Evolutionary conservation across 805 yeast genomes (phyloP).

Genomic region (Ogataea chonburiensis): DNA sequence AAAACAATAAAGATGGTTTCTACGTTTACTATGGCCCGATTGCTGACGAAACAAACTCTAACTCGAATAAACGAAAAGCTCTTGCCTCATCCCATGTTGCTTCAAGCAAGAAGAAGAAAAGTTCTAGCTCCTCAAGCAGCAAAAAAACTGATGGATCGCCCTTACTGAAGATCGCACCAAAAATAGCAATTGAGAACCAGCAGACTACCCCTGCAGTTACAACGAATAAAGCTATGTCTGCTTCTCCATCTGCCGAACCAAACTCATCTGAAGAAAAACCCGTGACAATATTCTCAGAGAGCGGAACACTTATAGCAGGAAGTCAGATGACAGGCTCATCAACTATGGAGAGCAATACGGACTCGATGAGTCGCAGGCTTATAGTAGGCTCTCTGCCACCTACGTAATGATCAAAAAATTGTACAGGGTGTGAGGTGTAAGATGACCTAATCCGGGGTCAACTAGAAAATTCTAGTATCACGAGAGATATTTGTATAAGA

Average conservation of each 20-base stretch:
- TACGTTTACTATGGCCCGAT: slow-evolving; percentile 94
- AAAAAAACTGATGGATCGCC: slow-evolving; percentile 11
- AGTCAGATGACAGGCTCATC: not conserved
- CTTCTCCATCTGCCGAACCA: too few species aligned
- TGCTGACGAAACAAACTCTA: slow-evolving; percentile 49
- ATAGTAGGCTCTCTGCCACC: slow-evolving; percentile 9
- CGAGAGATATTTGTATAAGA: not conserved
- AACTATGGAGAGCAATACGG: too few species aligned
- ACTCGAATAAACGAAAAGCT: slow-evolving; percentile 12
- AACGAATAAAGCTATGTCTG: too few species aligned
- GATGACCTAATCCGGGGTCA: slow-evolving; percentile 7
- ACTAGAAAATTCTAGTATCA: slow-evolving; percentile 19
- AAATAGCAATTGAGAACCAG: slow-evolving; percentile 1
- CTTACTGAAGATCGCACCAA: slow-evolving; percentile 15
- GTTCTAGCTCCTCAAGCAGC: not conserved
- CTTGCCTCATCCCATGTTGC: slow-evolving; percentile 1
- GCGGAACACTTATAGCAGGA: not conserved
- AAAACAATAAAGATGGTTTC: slow-evolving; percentile 91
- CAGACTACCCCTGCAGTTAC: too few species aligned
- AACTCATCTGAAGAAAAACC: too few species aligned
- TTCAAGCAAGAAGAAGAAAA: slow-evolving; percentile 5
- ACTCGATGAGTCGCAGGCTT: not conserved
- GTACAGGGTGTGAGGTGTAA: too few species aligned
- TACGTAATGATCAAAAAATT: not conserved
- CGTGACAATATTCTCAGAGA: not conserved